A percentile compares a stretch with the other conserved stretches of the same genome.
phyloP scores from a whole-genome alignment of 495 filamentous ascomycete genomes.

The Barbatosphaeria neglecta region DNA sequence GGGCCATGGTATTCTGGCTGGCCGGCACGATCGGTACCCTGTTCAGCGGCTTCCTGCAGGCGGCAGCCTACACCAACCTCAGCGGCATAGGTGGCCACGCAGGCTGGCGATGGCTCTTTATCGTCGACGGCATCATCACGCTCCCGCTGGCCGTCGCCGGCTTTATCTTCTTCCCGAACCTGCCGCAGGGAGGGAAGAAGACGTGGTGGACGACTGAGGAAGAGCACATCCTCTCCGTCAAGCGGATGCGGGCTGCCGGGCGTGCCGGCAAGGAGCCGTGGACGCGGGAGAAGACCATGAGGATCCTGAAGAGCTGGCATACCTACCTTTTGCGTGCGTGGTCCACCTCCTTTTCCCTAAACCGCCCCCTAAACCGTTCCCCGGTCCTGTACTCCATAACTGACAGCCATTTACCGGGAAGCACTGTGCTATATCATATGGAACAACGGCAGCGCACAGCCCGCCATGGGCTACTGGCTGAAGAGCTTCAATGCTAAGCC shows the following conservation, averaged over 20 bases:
- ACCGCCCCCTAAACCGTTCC: too few species aligned
- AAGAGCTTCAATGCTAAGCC: conserved; percentile 7
- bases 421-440: conserved; percentile 18
- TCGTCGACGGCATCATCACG: conserved; percentile 28
- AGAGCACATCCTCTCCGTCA: conserved; percentile 16
- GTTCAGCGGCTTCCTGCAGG: conserved; percentile 33
- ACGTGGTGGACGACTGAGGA: conserved; percentile 34
- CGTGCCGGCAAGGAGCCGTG: conserved; percentile 17
- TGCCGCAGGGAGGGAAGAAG: conserved; percentile 33
- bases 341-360: too few species aligned
- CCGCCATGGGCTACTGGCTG: conserved; percentile 14
- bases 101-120: conserved; percentile 44
- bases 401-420: too few species aligned
- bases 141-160: conserved; percentile 39
- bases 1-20: conserved; percentile 23
- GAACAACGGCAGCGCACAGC: conserved; percentile 10
- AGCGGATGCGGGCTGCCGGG: conserved; percentile 23
- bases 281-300: conserved; percentile 16
- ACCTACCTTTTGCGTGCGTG: conserved; percentile 20
- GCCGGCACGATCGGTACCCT: conserved; percentile 19
- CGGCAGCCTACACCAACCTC: conserved; percentile 31
- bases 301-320: conserved; percentile 21
- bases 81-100: conserved; percentile 30
- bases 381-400: too few species aligned
- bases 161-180: conserved; percentile 45